Evolutionary conservation across 2,329 filamentous ascomycete species (phyloP).

Genomic region (Ophiosphaerella herpotricha): DNA sequence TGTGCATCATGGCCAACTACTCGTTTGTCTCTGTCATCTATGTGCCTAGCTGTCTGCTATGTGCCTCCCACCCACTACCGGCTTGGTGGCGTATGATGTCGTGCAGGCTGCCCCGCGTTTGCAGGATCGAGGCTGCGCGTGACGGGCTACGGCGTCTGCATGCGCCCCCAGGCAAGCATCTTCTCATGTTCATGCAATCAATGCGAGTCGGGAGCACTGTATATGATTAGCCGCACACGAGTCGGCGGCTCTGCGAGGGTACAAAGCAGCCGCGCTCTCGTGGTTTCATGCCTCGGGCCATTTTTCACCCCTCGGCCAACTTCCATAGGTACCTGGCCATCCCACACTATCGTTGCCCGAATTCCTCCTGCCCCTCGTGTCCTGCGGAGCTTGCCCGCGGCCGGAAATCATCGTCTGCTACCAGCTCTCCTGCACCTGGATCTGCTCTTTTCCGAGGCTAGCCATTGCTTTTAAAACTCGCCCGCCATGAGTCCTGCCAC

Average conservation of each 20-base stretch:
- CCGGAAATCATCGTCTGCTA: slow-evolving; percentile 18
- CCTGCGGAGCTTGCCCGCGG: slow-evolving; percentile 24
- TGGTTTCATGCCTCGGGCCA: slow-evolving; percentile 25
- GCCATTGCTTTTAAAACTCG: slow-evolving; percentile 13
- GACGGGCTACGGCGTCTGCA: slow-evolving; percentile 7
- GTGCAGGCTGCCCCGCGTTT: slow-evolving; percentile 15
- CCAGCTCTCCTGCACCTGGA: neutral
- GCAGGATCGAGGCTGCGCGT: slow-evolving; percentile 12
- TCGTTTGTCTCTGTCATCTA: neutral
- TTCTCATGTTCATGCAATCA: slow-evolving; percentile 10
- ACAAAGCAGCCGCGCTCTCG: slow-evolving; percentile 3
- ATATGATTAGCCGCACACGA: slow-evolving; percentile 11
- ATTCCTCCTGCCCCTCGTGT: too few species aligned
- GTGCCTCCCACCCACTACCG: neutral
- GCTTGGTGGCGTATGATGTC: slow-evolving; percentile 7
- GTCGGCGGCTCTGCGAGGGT: neutral
- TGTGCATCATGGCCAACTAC: neutral
- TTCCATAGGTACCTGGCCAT: slow-evolving; percentile 6
- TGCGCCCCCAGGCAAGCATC: slow-evolving; percentile 3
- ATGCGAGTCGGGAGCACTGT: slow-evolving; percentile 9
- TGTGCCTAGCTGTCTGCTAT: too few species aligned
- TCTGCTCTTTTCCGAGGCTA: slow-evolving; percentile 33
- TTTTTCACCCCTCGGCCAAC: slow-evolving; percentile 37
- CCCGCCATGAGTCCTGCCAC: slow-evolving; percentile 38
- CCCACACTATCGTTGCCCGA: too few species aligned